phyloP scores from a whole-genome alignment of 73 alveolate species.

The Tetrahymena malaccensis region DNA sequence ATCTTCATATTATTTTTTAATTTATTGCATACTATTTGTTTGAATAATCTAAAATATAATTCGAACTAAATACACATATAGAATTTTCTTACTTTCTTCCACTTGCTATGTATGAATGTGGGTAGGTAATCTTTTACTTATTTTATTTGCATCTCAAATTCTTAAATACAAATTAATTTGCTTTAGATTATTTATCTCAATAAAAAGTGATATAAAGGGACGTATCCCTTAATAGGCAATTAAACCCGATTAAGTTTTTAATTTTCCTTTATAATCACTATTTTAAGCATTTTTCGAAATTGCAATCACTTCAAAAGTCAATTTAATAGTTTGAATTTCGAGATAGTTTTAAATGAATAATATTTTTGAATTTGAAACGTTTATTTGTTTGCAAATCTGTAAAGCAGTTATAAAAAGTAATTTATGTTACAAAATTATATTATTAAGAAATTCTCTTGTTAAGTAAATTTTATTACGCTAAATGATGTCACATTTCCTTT shows the following conservation, averaged over 20 bases:
- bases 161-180: too few species aligned
- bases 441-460: not conserved
- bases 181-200: too few species aligned
- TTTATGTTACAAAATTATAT: not conserved
- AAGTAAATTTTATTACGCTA: not conserved
- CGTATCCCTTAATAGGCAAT: not conserved
- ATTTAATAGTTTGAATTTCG: not conserved
- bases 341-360: not conserved
- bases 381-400: too few species aligned
- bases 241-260: not conserved
- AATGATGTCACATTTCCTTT: not conserved
- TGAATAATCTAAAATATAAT: too few species aligned
- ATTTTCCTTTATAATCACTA: not conserved
- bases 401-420: not conserved
- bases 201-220: not conserved
- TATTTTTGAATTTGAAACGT: not conserved
- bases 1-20: too few species aligned
- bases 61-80: too few species aligned
- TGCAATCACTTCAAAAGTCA: too few species aligned
- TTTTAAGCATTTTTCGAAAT: not conserved
- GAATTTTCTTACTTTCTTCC: not conserved
- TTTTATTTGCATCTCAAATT: too few species aligned
- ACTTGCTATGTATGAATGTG: not conserved
- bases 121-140: too few species aligned
- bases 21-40: too few species aligned